Base-by-base conservation (phyloP, 306 rosid genomes). In the Castanea crenata region DNA sequence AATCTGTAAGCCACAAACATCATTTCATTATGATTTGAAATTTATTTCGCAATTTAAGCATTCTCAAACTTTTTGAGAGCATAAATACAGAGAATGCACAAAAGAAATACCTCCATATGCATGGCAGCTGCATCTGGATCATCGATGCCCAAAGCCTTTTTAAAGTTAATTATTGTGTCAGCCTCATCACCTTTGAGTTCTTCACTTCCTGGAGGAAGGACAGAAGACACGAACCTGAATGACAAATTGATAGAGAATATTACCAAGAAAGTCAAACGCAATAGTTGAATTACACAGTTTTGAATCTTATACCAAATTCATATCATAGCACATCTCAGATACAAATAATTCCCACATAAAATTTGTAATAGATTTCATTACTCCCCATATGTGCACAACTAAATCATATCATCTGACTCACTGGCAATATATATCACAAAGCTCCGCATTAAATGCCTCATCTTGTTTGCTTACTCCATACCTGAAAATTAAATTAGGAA, bases 61-160 rank as follows among this genome's bases (percentile, higher is more conserved):
- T 65, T 69, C 73, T 65, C 77, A 76, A 63, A 71, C 65, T 55
- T 58, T 76, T 69, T 46, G 46, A 41, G 46, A 41, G 56, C 67
- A 63, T 13, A 20, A 15, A 55, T n/a, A 55, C 19, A 59, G 59
- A 49, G 14, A 77, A 78, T 13, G 27, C 72, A 76, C 10, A 55
- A 23, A 73, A 76, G 70, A 81, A 56, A 35, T 80, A 93, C 99
- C 94, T 96, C 99, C 90, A 96, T 93, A 86, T 96, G 99, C 97
- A 93, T 93, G 49, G 87, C 55, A 76, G 99, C 99, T 54, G 99
- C 98, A 78, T 96, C 99, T 1, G 99, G 97, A 56, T 96, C 99
- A 82, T 96, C 98, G 79, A 96, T 89, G 56, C 94, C 99, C 83
- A 96, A 71, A 58, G 98, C 92, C 63, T 81, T 96, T 80, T 91